Evolutionary conservation across 768 basidiomycete genomes (phyloP).

Genomic region (Leccinum pellstonianum): DNA sequence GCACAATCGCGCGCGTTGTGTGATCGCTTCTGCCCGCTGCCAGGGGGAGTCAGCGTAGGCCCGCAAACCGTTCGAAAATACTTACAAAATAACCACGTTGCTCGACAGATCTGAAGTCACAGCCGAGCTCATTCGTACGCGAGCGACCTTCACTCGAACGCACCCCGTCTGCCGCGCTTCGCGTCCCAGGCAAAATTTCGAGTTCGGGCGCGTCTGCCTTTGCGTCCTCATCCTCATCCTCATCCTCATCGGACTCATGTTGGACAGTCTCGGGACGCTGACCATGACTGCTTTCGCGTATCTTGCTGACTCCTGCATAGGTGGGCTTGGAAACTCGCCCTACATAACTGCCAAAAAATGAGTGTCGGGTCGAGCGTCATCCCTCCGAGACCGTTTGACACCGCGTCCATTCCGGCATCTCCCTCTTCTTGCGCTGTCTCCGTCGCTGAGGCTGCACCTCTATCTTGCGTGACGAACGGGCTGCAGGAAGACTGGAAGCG

Average conservation of each 20-base stretch:
- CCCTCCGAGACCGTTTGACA: constrained; percentile 38
- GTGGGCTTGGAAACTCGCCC: constrained; percentile 35
- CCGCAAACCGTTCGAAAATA: too few relatives aligned
- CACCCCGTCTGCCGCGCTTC: constrained; percentile 43
- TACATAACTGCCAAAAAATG: not conserved
- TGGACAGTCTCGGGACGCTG: constrained; percentile 6
- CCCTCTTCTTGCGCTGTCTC: constrained; percentile 14
- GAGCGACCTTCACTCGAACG: too few relatives aligned
- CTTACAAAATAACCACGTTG: too few relatives aligned
- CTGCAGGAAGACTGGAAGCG: not conserved
- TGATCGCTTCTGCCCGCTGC: too few relatives aligned
- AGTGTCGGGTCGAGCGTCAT: constrained; percentile 48
- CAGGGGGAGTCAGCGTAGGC: too few relatives aligned
- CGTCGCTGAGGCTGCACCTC: constrained; percentile 20
- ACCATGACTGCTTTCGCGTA: constrained; percentile 20
- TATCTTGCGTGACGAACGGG: constrained; percentile 26
- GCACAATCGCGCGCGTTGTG: too few relatives aligned
- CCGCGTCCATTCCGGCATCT: constrained; percentile 4
- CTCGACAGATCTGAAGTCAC: too few relatives aligned
- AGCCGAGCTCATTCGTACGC: too few relatives aligned
- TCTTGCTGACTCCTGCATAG: constrained; percentile 19
- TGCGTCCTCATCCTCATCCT: constrained; percentile 25
- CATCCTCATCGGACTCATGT: constrained; percentile 24
- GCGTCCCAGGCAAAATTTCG: constrained; percentile 23
- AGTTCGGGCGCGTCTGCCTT: constrained; percentile 6